Percentiles rank a stretch among this genome's conserved stretches.
phyloP scores from a whole-genome alignment of 2,329 filamentous ascomycete genomes.

The Spiromastix sp. region DNA sequence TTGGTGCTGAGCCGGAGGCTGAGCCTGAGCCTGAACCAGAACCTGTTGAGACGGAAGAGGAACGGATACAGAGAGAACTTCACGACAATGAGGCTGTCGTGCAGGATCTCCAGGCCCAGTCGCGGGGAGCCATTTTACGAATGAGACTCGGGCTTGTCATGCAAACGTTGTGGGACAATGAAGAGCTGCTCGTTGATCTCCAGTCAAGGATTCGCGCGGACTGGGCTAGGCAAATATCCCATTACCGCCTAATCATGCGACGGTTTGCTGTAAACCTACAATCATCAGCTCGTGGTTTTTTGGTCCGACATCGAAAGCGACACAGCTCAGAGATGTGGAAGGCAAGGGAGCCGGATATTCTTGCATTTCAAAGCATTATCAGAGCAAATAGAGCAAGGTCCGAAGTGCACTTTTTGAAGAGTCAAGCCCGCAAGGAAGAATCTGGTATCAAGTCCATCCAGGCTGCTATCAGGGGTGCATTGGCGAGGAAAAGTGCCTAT shows the following conservation, averaged over 20 bases:
- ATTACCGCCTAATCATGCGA: constrained; percentile 74
- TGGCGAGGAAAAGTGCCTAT: constrained; percentile 30
- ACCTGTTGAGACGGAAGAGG: constrained; percentile 76
- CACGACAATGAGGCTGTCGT: constrained; percentile 63
- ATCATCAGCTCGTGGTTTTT: constrained; percentile 64
- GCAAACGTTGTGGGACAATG: constrained; percentile 81
- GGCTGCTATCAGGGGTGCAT: constrained; percentile 43
- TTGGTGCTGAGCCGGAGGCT: constrained; percentile 72
- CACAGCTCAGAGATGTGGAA: constrained; percentile 63
- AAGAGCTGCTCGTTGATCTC: constrained; percentile 66
- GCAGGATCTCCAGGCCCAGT: constrained; percentile 74
- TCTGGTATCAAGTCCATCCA: constrained; percentile 41
- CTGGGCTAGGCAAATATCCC: constrained; percentile 71
- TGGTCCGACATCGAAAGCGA: constrained; percentile 55
- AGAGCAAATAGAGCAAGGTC: constrained; percentile 42
- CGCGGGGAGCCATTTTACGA: constrained; percentile 68
- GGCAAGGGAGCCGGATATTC: constrained; percentile 58
- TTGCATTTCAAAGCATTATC: constrained; percentile 73
- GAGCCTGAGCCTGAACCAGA: constrained; percentile 62
- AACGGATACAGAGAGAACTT: constrained; percentile 73
- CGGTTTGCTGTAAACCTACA: constrained; percentile 71
- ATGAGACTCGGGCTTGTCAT: constrained; percentile 70
- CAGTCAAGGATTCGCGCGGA: constrained; percentile 83
- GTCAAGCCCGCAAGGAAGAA: constrained; percentile 28
- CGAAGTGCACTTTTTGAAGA: constrained; percentile 33